Percentiles rank a stretch among this genome's conserved stretches.
Conservation (phyloP, 169 alveolate species). For the Theileria luwenshuni region DNA sequence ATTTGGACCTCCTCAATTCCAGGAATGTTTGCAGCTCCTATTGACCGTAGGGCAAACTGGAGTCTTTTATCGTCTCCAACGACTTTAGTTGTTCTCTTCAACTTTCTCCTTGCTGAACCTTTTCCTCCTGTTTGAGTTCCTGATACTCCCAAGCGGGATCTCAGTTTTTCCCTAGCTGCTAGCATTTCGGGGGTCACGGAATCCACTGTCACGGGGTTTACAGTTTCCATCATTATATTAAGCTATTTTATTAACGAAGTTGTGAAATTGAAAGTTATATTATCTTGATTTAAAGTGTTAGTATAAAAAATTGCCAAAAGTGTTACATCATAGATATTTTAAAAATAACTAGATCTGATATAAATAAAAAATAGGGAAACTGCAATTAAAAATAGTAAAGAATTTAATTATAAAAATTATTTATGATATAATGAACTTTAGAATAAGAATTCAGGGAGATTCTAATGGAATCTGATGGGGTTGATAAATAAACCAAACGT, state of each 20-base stretch:
- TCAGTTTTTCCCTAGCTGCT: constrained; percentile 92
- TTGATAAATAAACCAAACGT: not conserved
- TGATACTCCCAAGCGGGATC: constrained; percentile 88
- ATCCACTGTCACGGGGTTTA: constrained; percentile 51
- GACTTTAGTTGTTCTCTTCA: constrained; percentile 87
- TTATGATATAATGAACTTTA: too few species aligned
- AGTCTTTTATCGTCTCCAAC: constrained; percentile 92
- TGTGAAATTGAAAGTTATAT: too few species aligned
- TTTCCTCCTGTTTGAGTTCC: constrained; percentile 93
- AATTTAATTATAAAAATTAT: not conserved
- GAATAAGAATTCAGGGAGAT: not conserved
- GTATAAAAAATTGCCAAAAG: too few species aligned
- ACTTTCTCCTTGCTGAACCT: constrained; percentile 94
- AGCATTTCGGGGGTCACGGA: constrained; percentile 84
- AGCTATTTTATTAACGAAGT: too few species aligned
- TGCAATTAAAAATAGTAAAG: not conserved
- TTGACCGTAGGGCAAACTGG: constrained; percentile 87
- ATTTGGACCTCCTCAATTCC: constrained; percentile 94
- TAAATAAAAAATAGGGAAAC: too few species aligned
- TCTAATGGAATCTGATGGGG: constrained; percentile 18
- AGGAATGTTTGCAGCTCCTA: constrained; percentile 92
- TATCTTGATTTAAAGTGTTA: too few species aligned
- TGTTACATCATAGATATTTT: too few species aligned
- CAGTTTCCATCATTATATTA: constrained; percentile 56
- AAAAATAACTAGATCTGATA: too few species aligned